Evolutionary conservation across 208 protist species (phyloP).

Genomic region (Trypanosoma cruzi): DNA sequence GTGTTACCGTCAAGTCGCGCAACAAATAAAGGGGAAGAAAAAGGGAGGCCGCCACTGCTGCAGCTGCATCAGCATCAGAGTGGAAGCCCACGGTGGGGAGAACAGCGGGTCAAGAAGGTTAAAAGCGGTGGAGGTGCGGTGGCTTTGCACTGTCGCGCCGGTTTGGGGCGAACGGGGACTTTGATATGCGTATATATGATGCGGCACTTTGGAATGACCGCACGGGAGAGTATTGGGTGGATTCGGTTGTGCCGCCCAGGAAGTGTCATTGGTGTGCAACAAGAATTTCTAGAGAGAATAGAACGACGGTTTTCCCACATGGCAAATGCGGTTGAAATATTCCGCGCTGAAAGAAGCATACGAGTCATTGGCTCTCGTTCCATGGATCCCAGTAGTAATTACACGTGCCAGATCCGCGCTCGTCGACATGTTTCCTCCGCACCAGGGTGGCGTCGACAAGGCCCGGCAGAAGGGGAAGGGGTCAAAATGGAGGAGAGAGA

Average conservation of each 20-base stretch:
- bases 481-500: no score
- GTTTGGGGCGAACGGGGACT: slow-evolving; percentile 96
- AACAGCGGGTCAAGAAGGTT: background rate
- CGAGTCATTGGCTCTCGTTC: slow-evolving; percentile 18
- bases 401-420: slow-evolving; percentile 19
- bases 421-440: background rate
- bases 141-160: slow-evolving; percentile 96
- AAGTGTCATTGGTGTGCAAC: slow-evolving; percentile 96
- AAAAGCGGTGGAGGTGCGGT: slow-evolving; percentile 41
- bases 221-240: slow-evolving; percentile 93
- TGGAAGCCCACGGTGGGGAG: background rate
- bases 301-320: slow-evolving; percentile 49
- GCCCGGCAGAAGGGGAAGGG: no score
- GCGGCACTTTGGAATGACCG: slow-evolving; percentile 93
- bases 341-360: background rate
- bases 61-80: background rate
- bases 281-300: slow-evolving; percentile 92
- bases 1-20: background rate
- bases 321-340: slow-evolving; percentile 15
- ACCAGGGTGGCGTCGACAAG: background rate
- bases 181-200: slow-evolving; percentile 93
- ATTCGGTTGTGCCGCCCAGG: slow-evolving; percentile 95
- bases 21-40: background rate
- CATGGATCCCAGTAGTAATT: slow-evolving; percentile 8
- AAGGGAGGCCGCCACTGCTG: background rate